Base-by-base conservation (phyloP, 1,284 basidiomycete genomes). In the Ganoderma sinense region DNA sequence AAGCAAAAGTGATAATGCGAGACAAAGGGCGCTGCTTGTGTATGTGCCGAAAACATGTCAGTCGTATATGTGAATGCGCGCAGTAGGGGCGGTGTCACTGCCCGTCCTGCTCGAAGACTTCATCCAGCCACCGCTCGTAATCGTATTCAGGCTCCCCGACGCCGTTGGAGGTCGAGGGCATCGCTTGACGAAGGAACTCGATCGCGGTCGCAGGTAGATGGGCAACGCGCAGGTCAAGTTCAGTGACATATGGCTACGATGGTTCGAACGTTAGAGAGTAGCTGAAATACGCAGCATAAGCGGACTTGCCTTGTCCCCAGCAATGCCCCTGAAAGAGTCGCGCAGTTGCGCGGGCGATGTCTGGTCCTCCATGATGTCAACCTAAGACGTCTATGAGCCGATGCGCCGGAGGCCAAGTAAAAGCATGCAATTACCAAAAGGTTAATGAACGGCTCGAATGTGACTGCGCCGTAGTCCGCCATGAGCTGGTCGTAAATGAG, bases 291-390 rank as follows among this genome's bases (percentile, higher is more conserved):
- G 53, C 69, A 65, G 66, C 66, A 39, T 53, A 53, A 66, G 31
- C 18, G 51, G 23, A 56, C 58, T 56, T 73, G 94, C 96, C 88
- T 99, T 99, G 78, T 97, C 94, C 16, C 87, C 89, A 2, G 97
- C 96, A 58, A 98, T 92, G 10, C 95, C 95, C 60, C 95, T 91
- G 90, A 99, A 99, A 2, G 97, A 92, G 74, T 97, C 96, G 26
- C 95, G 90, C 70, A 99, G 87, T 78, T 99, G 97, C 67, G 97
- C 96, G 0, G 94, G 89, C 1, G 96, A 94, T 1, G 95, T 97
- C 67, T 97, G 96, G 79, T 99, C 98, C 83, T 99, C 96, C 39
- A 92, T 97, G 74, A 98, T 97, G 62, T 97, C 95, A 61, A 97
- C 94, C 95, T 97, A 72, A 53, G 56, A 71, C 45, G 64, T 64